Percentiles rank a stretch among this genome's conserved stretches.
These are phyloP conservation scores for Ormosia emarginata DNA, from an alignment of 306 rosid genomes.

Conservation along the genomic window DNA sequence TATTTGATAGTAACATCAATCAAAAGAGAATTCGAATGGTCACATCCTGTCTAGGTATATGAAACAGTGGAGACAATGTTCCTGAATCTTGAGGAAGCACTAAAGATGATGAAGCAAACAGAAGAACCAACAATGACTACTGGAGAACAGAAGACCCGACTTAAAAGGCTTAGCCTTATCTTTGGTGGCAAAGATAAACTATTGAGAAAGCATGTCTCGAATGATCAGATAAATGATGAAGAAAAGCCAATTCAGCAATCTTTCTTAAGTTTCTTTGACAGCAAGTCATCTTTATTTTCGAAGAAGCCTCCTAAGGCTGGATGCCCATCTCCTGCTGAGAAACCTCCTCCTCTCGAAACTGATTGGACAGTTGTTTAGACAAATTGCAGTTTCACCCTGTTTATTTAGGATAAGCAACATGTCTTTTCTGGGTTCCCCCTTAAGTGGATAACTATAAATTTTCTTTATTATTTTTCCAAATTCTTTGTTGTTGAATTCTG, in stretches of 20 bases:
- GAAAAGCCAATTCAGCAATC: constrained; percentile 55
- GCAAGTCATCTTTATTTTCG: no score
- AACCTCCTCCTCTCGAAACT: no score
- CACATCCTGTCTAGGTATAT: constrained; percentile 56
- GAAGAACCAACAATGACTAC: constrained; percentile 44
- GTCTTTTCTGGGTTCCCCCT: no score
- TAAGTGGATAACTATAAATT: constrained; percentile 56
- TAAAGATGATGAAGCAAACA: constrained; percentile 60
- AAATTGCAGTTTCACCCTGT: no score
- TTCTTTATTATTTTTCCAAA: constrained; percentile 23
- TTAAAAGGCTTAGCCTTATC: constrained; percentile 66
- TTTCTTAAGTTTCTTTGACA: constrained; percentile 68
- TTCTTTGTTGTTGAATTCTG: neutral
- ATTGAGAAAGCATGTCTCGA: constrained; percentile 36
- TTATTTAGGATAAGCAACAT: no score
- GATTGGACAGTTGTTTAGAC: no score
- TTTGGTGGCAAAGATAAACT: constrained; percentile 67
- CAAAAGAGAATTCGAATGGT: neutral
- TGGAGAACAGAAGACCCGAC: constrained; percentile 54
- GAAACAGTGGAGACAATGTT: constrained; percentile 86
- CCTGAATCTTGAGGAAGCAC: constrained; percentile 77
- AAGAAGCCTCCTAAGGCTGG: no score
- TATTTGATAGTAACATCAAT: neutral
- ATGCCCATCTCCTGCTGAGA: no score
- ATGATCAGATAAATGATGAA: constrained; percentile 38